Percentiles rank a stretch among this genome's conserved stretches.
Evolutionary conservation across 345 rosid genomes (phyloP).

Genomic region (Sisymbrium irio): DNA sequence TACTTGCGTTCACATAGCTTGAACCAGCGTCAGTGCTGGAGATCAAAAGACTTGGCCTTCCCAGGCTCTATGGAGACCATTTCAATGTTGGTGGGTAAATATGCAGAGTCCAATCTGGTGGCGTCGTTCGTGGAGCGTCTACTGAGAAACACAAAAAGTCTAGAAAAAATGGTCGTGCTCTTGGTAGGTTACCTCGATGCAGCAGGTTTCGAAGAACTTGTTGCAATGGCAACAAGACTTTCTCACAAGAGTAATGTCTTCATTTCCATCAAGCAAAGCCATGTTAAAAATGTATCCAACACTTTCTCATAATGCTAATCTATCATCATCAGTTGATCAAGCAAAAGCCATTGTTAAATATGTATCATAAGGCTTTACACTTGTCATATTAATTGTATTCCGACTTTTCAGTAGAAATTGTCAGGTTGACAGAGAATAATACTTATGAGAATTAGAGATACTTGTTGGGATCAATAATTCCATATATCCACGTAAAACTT

Average conservation of each 20-base stretch:
- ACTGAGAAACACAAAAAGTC: slow-evolving; percentile 21
- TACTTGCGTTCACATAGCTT: slow-evolving; percentile 24
- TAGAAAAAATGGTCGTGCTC: slow-evolving; percentile 32
- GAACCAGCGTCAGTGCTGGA: slow-evolving; percentile 25
- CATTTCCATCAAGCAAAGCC: slow-evolving; percentile 23
- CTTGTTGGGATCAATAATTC: no score
- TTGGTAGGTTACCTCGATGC: slow-evolving; percentile 32
- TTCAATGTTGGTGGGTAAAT: slow-evolving; percentile 32
- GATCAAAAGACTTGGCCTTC: slow-evolving; percentile 18
- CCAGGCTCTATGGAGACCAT: slow-evolving; percentile 24
- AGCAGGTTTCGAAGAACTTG: slow-evolving; percentile 29
- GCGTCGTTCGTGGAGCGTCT: slow-evolving; percentile 27
- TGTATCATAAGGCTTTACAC: not conserved
- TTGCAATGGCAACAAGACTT: slow-evolving; percentile 27
- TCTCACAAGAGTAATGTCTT: slow-evolving; percentile 19
- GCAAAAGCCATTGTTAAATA: not conserved
- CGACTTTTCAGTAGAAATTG: not conserved
- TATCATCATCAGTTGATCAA: not conserved
- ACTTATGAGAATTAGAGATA: no score
- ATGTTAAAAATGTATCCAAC: slow-evolving; percentile 3
- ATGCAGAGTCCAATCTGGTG: slow-evolving; percentile 29
- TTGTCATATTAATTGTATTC: not conserved
- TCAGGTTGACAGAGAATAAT: not conserved
- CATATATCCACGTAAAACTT: no score
- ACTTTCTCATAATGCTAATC: not conserved